Evolutionary conservation across 1,284 basidiomycete genomes (phyloP).

Genomic region (Pyrrhoderma noxium): DNA sequence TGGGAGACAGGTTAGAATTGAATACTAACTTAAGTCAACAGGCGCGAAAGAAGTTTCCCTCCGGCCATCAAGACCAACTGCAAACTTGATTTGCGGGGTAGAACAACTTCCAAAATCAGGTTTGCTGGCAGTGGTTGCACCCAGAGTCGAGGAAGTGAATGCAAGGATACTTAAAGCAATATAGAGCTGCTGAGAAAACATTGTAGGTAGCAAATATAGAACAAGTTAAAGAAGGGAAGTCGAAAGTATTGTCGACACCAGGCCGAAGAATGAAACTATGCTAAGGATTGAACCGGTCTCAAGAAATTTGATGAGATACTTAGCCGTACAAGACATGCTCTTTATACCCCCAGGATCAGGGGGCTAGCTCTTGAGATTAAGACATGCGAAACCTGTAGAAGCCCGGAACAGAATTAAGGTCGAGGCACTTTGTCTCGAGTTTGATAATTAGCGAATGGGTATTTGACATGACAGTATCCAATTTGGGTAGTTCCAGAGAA

Average conservation of each 20-base stretch:
- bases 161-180: slow-evolving; percentile 27
- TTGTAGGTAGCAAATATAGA: slow-evolving; percentile 13
- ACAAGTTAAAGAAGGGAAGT: not conserved
- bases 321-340: no score
- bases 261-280: not conserved
- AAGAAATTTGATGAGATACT: not conserved
- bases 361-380: no score
- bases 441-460: no score
- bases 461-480: no score
- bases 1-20: not conserved
- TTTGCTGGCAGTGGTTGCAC: no score
- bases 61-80: slow-evolving; percentile 21
- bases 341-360: no score
- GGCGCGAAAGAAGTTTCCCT: slow-evolving; percentile 20
- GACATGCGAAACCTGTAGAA: no score
- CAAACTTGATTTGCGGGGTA: slow-evolving; percentile 19
- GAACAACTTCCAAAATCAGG: slow-evolving; percentile 19
- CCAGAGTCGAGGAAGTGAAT: slow-evolving; percentile 18
- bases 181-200: slow-evolving; percentile 29
- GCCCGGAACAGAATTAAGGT: no score
- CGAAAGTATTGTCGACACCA: slow-evolving; percentile 6
- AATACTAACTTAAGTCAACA: slow-evolving; percentile 18
- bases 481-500: no score
- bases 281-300: not conserved
- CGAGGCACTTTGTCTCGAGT: no score